Evolutionary conservation across 441 rosid species (phyloP).

Genomic region (Bruguiera hainesii): DNA sequence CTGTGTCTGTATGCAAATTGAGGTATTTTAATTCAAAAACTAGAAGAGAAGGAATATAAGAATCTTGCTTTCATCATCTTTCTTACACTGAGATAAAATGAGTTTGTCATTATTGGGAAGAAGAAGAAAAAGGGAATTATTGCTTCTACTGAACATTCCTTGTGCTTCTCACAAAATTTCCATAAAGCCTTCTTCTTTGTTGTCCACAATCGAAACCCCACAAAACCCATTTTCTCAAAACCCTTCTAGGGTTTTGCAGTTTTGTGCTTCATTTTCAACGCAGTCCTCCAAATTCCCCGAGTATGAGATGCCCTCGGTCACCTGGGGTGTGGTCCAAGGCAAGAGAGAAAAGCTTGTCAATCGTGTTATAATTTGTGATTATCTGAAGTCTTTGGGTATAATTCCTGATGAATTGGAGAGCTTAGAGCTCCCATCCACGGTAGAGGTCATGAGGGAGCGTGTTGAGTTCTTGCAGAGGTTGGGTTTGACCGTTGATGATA

Average conservation of each 20-base stretch:
- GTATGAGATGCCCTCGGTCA: constrained; percentile 88
- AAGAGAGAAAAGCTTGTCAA: constrained; percentile 76
- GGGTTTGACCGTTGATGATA: constrained; percentile 70
- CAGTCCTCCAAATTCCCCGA: constrained; percentile 68
- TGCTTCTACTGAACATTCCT: constrained; percentile 21
- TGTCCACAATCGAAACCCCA: constrained; percentile 20
- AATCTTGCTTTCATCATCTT: no score
- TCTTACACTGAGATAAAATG: constrained; percentile 29
- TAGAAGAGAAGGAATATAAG: no score
- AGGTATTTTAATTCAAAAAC: no score
- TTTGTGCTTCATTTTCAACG: constrained; percentile 41
- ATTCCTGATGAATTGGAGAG: constrained; percentile 77
- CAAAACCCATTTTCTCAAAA: constrained; percentile 30
- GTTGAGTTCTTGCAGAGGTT: constrained; percentile 74
- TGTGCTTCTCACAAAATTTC: constrained; percentile 2
- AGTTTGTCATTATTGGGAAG: constrained; percentile 34
- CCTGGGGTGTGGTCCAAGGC: constrained; percentile 91
- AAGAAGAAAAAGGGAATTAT: constrained; percentile 36
- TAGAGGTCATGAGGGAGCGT: constrained; percentile 76
- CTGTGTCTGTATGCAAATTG: no score
- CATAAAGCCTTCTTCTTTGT: constrained; percentile 12
- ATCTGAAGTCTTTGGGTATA: constrained; percentile 68
- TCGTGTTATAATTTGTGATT: constrained; percentile 82
- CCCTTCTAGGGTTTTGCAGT: constrained; percentile 25
- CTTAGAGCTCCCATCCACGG: constrained; percentile 79